phyloP scores from a whole-genome alignment of 257 asterid genomes.

The Cruciata laevipes region DNA sequence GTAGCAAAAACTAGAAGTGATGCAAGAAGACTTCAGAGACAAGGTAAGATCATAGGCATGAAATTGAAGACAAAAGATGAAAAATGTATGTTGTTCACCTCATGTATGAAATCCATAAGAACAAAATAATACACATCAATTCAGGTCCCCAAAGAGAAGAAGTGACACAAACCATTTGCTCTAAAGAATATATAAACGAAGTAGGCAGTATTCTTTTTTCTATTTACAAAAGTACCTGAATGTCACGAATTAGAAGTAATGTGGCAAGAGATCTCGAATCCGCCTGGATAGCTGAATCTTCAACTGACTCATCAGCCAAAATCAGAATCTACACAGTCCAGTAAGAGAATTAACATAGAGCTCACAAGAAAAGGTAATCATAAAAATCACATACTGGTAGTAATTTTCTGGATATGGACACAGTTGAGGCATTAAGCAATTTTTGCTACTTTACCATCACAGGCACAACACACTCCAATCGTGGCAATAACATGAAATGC shows the following conservation, averaged over 20 bases:
- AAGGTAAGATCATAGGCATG: neutral
- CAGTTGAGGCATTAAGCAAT: neutral
- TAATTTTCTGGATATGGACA: neutral
- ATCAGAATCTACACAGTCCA: slow-evolving; percentile 55
- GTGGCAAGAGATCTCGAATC: slow-evolving; percentile 96
- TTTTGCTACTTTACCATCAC: neutral
- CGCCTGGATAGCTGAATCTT: slow-evolving; percentile 88
- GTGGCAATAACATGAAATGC: neutral
- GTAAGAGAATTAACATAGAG: slow-evolving; percentile 7
- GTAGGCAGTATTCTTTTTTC: neutral
- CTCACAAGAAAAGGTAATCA: slow-evolving; percentile 10
- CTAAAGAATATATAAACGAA: neutral
- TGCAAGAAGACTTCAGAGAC: neutral
- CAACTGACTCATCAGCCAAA: slow-evolving; percentile 88
- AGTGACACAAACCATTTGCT: neutral
- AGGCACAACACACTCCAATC: neutral
- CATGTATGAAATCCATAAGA: neutral
- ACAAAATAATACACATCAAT: neutral
- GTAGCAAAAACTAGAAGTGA: no score
- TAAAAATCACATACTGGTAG: neutral
- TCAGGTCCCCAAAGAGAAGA: neutral
- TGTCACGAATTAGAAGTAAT: slow-evolving; percentile 76
- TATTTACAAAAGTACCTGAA: slow-evolving; percentile 44
- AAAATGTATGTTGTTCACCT: neutral
- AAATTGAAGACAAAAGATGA: neutral